Base-by-base conservation (phyloP, 805 yeast species). In the Blastobotrys peoriensis region DNA sequence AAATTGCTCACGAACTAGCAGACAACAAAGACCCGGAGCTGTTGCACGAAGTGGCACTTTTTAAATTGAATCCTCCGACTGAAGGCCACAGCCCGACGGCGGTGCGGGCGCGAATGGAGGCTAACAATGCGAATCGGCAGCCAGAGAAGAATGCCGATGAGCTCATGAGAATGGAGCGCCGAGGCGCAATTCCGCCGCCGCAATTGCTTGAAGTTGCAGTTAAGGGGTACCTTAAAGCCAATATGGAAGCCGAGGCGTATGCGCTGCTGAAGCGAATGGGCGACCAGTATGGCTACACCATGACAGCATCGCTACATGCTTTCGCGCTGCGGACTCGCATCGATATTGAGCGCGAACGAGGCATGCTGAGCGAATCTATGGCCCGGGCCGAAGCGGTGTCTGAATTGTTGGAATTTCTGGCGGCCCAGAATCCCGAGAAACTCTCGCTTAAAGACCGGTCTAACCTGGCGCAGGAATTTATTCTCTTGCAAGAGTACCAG, bases 371-470 rank as follows among this genome's bases (percentile, higher is more conserved):
- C 8, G 30, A 25, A 8, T 8, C 13, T 8, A 25, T 25, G 8
- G 30, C 30, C 8, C 30, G 30, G 13, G 13, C 30, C 13, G 30
- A 25, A 13, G 30, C 30, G 13, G 30, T 25, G 30, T 8, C 30
- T 25, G 30, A 25, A 25, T 25, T 25, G 30, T 13, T 25, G 30
- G 30, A 34, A 6, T 34, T 16, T 6, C 5, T 34, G 21, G 10
- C 19, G 10, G 16, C 19, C n/a, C 18, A 18, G 20, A 13, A 43
- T 17, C 30, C 30, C 5, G 25, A 30, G 16, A n/a, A 28, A 5
- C 33, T 49, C 2, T 10, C 23, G 10, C 18, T 51, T 2, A 17
- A 44, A 13, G 49, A 28, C 5, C 40, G 50, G 17, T 46, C 51
- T 0, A 21, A 25, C 21, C 34, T 51, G n/a, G 53, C 49, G 2